Percentiles rank a stretch among this genome's conserved stretches.
phyloP scores from a whole-genome alignment of 2,329 filamentous ascomycete genomes.

The Nannizziopsis barbatae region DNA sequence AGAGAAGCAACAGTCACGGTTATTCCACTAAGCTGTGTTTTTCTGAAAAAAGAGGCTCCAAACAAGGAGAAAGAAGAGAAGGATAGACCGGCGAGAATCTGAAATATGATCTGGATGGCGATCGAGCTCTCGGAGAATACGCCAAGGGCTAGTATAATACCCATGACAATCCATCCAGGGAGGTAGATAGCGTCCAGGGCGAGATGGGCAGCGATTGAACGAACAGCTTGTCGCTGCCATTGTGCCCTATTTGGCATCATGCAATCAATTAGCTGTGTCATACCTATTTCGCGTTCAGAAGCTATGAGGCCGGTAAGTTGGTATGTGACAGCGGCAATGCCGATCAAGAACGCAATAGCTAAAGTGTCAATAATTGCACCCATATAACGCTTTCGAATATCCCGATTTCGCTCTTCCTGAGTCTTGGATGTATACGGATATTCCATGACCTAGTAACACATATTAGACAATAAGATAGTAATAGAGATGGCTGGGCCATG shows the following conservation, averaged over 20 bases:
- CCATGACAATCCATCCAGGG: slow-evolving; percentile 72
- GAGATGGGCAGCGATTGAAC: slow-evolving; percentile 68
- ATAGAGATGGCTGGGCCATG: neutral
- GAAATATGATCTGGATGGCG: slow-evolving; percentile 59
- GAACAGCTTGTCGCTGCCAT: slow-evolving; percentile 67
- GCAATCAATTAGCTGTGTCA: slow-evolving; percentile 77
- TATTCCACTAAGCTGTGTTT: slow-evolving; percentile 78
- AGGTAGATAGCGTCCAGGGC: slow-evolving; percentile 70
- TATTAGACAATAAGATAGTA: neutral
- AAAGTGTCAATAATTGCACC: slow-evolving; percentile 62
- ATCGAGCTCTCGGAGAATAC: slow-evolving; percentile 55
- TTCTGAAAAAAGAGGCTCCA: slow-evolving; percentile 72
- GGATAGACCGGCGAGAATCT: slow-evolving; percentile 64
- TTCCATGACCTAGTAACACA: slow-evolving; percentile 33
- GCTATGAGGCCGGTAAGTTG: slow-evolving; percentile 80
- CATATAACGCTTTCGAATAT: slow-evolving; percentile 62
- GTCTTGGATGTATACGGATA: slow-evolving; percentile 68
- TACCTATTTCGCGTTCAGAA: slow-evolving; percentile 72
- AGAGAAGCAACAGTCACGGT: slow-evolving; percentile 61
- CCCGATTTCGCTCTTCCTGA: slow-evolving; percentile 51
- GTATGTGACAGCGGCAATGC: slow-evolving; percentile 70
- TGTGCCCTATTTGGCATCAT: slow-evolving; percentile 70
- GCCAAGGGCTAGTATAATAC: slow-evolving; percentile 45
- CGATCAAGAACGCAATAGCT: slow-evolving; percentile 66
- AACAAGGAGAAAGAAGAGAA: slow-evolving; percentile 71